phyloP scores from a whole-genome alignment of 1,284 basidiomycete genomes.

The Pascua guehoae region DNA sequence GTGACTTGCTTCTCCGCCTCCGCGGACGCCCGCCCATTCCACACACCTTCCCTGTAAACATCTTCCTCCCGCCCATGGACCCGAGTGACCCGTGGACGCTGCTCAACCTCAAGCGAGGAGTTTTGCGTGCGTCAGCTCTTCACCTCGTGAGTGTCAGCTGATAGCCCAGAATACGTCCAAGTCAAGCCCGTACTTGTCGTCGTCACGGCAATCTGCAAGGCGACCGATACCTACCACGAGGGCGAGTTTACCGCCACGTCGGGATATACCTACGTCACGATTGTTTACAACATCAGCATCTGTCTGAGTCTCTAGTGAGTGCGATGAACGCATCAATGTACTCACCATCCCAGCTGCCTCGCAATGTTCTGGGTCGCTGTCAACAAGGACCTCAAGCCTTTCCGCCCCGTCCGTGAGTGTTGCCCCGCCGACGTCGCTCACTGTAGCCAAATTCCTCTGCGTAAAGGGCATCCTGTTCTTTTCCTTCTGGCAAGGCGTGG shows the following conservation, averaged over 20 bases:
- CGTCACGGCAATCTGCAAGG: constrained; percentile 80
- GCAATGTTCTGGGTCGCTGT: constrained; percentile 94
- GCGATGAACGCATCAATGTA: constrained; percentile 52
- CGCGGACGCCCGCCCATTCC: constrained; percentile 84
- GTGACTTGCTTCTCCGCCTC: constrained; percentile 82
- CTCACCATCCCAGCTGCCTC: constrained; percentile 59
- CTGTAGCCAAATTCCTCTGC: constrained; percentile 88
- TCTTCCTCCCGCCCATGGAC: constrained; percentile 70
- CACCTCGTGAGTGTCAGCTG: neutral
- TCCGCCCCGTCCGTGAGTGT: constrained; percentile 59
- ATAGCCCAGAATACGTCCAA: constrained; percentile 82
- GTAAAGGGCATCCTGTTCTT: constrained; percentile 98
- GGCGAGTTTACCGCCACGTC: constrained; percentile 77
- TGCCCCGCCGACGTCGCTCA: neutral
- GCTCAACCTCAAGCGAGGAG: constrained; percentile 88
- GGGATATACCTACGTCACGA: constrained; percentile 86
- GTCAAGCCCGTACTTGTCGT: constrained; percentile 87
- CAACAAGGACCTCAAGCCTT: constrained; percentile 77
- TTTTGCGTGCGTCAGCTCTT: constrained; percentile 67
- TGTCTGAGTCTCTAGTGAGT: constrained; percentile 50
- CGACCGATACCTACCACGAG: constrained; percentile 81
- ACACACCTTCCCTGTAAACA: constrained; percentile 77
- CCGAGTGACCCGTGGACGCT: constrained; percentile 91
- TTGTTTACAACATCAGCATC: constrained; percentile 63
- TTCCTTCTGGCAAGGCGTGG: constrained; percentile 94